These are phyloP conservation scores for Hypomyces rosellus DNA, from an alignment of 2,329 filamentous ascomycete genomes.

Conservation along the genomic window DNA sequence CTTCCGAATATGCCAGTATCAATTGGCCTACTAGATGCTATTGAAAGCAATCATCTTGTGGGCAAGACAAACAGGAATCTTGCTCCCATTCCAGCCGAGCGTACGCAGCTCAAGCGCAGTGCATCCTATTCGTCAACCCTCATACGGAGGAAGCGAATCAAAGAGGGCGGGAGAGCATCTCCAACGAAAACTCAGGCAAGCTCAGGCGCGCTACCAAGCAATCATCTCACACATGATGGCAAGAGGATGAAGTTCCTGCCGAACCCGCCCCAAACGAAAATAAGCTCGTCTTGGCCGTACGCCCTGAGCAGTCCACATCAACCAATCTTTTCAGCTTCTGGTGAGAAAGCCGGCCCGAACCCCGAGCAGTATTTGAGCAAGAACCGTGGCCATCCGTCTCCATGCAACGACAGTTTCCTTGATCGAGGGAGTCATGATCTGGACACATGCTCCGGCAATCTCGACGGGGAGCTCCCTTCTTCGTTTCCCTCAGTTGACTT, in stretches of 20 bases:
- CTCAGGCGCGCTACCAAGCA: no score
- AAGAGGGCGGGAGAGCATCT: background rate
- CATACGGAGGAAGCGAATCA: constrained; percentile 4
- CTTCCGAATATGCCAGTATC: constrained; percentile 33
- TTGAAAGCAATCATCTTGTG: constrained; percentile 31
- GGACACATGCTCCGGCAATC: no score
- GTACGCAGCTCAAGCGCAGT: constrained; percentile 5
- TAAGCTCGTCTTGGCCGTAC: no score
- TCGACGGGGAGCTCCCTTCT: background rate
- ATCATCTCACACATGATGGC: no score
- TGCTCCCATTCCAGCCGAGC: constrained; percentile 23
- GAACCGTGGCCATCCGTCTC: no score
- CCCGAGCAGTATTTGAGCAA: no score
- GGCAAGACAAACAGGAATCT: background rate
- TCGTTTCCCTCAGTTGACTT: background rate
- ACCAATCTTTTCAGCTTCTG: no score
- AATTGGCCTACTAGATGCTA: constrained; percentile 33
- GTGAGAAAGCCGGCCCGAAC: no score
- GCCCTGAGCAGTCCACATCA: no score
- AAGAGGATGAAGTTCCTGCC: no score
- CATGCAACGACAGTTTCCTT: background rate
- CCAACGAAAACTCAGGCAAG: background rate
- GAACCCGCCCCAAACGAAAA: no score
- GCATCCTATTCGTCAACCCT: background rate
- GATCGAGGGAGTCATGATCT: background rate